phyloP scores from a whole-genome alignment of 1,139 yeast genomes.

The Taphrina wiesneri region DNA sequence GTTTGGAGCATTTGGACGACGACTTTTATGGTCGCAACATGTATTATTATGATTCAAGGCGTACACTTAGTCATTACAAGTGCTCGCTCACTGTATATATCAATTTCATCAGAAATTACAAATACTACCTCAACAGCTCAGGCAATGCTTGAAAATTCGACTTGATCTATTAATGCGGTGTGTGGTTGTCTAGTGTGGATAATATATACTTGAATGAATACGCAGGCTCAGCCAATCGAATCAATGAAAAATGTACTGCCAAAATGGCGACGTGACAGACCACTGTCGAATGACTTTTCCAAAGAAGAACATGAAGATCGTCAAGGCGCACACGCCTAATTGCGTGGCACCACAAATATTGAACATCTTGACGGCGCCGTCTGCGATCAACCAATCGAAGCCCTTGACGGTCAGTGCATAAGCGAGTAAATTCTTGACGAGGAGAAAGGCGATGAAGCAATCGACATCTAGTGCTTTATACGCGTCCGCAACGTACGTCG shows the following conservation, averaged over 20 bases:
- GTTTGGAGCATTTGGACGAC: too few relatives aligned
- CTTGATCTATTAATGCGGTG: too few relatives aligned
- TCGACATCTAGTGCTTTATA: conserved; percentile 37
- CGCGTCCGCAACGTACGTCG: conserved; percentile 40
- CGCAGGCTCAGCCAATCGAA: too few relatives aligned
- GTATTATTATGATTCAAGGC: not conserved
- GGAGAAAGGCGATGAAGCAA: conserved; percentile 37
- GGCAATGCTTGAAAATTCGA: too few relatives aligned
- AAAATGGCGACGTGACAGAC: conserved; percentile 17
- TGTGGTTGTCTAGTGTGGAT: too few relatives aligned
- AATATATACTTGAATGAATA: too few relatives aligned
- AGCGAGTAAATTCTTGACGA: conserved; percentile 39
- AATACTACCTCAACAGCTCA: too few relatives aligned
- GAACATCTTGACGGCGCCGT: conserved; percentile 37
- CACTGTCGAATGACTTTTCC: conserved; percentile 37
- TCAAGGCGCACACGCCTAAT: conserved; percentile 37
- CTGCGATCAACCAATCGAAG: conserved; percentile 37
- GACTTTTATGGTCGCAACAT: too few relatives aligned
- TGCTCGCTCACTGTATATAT: not conserved
- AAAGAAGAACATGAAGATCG: conserved; percentile 36
- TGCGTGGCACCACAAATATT: conserved; percentile 39
- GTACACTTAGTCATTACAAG: not conserved
- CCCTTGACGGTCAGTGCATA: conserved; percentile 39
- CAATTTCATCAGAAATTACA: not conserved
- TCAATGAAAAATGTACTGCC: conserved; percentile 20